Conservation (phyloP, 2,329 filamentous ascomycete genomes). For the Capronia americana region DNA sequence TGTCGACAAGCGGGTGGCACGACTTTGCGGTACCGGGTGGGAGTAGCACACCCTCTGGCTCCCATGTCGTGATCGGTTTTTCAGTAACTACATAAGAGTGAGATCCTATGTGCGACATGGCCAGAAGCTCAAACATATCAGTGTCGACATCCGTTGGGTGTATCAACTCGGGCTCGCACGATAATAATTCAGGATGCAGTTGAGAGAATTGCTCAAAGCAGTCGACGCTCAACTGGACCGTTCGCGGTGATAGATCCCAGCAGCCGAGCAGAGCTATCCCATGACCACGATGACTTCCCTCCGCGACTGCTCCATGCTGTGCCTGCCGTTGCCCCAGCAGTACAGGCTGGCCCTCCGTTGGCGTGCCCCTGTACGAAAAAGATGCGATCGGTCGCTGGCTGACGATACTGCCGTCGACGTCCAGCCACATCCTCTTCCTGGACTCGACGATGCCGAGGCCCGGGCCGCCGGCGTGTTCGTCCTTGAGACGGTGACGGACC, state of each 20-base stretch:
- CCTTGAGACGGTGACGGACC: slow-evolving; percentile 58
- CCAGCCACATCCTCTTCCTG: slow-evolving; percentile 58
- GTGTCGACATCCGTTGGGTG: background rate
- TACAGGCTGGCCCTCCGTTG: background rate
- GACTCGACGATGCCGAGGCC: slow-evolving; percentile 57
- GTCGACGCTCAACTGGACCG: slow-evolving; percentile 20
- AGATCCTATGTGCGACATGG: slow-evolving; percentile 32
- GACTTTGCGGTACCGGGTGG: background rate
- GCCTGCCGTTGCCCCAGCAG: background rate
- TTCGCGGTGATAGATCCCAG: background rate
- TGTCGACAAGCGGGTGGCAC: background rate
- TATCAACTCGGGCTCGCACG: background rate
- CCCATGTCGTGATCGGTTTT: background rate
- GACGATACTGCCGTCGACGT: slow-evolving; percentile 56
- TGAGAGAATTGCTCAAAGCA: slow-evolving; percentile 21
- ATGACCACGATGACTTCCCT: background rate
- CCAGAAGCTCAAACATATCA: slow-evolving; percentile 34
- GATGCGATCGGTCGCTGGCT: slow-evolving; percentile 43
- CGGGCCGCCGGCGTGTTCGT: slow-evolving; percentile 58
- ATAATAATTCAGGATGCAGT: slow-evolving; percentile 10
- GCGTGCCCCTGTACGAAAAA: background rate
- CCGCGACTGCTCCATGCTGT: background rate
- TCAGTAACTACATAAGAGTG: background rate
- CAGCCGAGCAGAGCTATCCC: slow-evolving; percentile 15
- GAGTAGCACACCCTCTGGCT: background rate